phyloP scores from a whole-genome alignment of 2,329 filamentous ascomycete species.

The Diplodia intermedia region DNA sequence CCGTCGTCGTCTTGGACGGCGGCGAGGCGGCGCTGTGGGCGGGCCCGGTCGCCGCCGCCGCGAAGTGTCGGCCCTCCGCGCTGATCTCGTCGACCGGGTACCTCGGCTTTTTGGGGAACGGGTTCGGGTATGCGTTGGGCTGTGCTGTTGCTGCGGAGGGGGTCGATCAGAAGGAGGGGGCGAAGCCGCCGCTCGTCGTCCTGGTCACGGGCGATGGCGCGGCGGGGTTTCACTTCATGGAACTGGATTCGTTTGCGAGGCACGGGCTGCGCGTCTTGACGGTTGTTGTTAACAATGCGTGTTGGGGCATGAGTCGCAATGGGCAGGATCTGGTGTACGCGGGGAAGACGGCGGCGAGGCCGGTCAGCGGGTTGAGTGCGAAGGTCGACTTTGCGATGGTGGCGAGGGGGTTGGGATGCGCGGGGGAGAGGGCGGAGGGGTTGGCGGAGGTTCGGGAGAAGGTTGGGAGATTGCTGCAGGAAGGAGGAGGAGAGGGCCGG shows the following conservation, averaged over 20 bases:
- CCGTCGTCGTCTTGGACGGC: slow-evolving; percentile 52
- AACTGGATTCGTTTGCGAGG: slow-evolving; percentile 55
- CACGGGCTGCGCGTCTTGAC: slow-evolving; percentile 52
- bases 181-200: slow-evolving; percentile 47
- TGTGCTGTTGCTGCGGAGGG: slow-evolving; percentile 49
- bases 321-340: slow-evolving; percentile 56
- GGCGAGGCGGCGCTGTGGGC: slow-evolving; percentile 51
- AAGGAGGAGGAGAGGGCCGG: too few relatives aligned
- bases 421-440: slow-evolving; percentile 36
- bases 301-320: slow-evolving; percentile 55
- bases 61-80: slow-evolving; percentile 36
- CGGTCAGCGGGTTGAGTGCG: slow-evolving; percentile 42
- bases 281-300: slow-evolving; percentile 53
- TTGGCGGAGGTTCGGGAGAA: slow-evolving; percentile 44
- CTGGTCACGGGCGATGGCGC: slow-evolving; percentile 56
- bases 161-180: background rate
- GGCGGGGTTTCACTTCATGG: slow-evolving; percentile 56
- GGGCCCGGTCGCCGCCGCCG: slow-evolving; percentile 18
- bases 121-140: slow-evolving; percentile 55
- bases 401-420: slow-evolving; percentile 50
- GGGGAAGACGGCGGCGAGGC: slow-evolving; percentile 41
- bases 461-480: slow-evolving; percentile 34
- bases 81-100: slow-evolving; percentile 46
- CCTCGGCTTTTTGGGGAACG: slow-evolving; percentile 56
- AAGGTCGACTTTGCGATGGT: slow-evolving; percentile 52